Conservation (phyloP, 352 stramenopile genomes). For the Vaucheria bursata region DNA sequence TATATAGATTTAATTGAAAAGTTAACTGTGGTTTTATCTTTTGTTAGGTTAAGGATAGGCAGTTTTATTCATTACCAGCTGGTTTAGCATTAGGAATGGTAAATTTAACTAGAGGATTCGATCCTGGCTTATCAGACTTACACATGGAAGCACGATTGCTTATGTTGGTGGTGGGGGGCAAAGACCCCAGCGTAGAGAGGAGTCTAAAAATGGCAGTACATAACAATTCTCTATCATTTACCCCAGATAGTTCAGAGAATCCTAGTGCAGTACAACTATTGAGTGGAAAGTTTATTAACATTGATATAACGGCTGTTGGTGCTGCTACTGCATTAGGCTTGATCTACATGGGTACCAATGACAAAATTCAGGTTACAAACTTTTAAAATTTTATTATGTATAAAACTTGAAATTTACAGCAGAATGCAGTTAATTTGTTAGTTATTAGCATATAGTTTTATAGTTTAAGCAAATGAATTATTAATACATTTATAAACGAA, state of each 20-base stretch:
- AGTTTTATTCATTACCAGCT: conserved; percentile 81
- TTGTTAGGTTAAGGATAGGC: conserved; percentile 60
- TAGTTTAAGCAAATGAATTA: no score
- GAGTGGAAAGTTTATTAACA: conserved; percentile 84
- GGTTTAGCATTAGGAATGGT: conserved; percentile 90
- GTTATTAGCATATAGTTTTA: no score
- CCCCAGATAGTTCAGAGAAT: conserved; percentile 31
- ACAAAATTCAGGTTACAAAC: conserved; percentile 51
- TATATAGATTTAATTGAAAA: no score
- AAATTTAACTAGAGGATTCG: conserved; percentile 67
- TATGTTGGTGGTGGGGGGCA: conserved; percentile 51
- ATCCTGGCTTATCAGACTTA: conserved; percentile 80
- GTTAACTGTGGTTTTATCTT: no score
- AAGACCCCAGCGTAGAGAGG: no score
- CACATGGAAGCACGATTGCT: conserved; percentile 89
- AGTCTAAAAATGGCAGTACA: no score
- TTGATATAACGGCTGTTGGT: conserved; percentile 82
- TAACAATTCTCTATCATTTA: no score
- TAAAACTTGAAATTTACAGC: no score
- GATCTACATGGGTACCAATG: conserved; percentile 89
- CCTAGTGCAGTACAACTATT: conserved; percentile 54
- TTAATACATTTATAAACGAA: no score
- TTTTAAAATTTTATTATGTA: background rate
- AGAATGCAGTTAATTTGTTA: no score
- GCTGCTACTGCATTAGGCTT: conserved; percentile 83